Percentiles rank a stretch among this genome's conserved stretches.
Conservation (phyloP, 164 flowering plant genomes). For the Vitis riparia region DNA sequence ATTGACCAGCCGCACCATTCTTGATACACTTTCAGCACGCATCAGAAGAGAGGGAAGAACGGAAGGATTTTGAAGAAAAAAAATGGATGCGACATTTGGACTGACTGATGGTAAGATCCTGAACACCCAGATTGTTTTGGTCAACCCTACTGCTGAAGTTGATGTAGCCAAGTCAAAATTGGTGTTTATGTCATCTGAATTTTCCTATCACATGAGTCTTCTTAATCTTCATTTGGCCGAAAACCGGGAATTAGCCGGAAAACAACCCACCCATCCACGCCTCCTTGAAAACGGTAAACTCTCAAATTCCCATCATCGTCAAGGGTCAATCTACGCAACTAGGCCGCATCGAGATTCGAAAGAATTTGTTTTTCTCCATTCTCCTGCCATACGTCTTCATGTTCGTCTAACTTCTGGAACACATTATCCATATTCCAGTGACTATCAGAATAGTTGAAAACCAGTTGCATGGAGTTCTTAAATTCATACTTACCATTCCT, state of each 20-base stretch:
- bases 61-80: no score
- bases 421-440: slow-evolving; percentile 25
- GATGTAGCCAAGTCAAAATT: slow-evolving; percentile 57
- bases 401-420: slow-evolving; percentile 21
- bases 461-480: slow-evolving; percentile 17
- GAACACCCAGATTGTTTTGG: no score
- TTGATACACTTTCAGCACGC: no score
- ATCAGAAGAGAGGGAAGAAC: no score
- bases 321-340: slow-evolving; percentile 28
- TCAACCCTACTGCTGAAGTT: slow-evolving; percentile 12
- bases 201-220: slow-evolving; percentile 35
- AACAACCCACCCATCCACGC: slow-evolving; percentile 31
- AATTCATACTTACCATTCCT: slow-evolving; percentile 40
- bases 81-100: no score
- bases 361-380: slow-evolving; percentile 16
- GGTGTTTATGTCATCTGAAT: slow-evolving; percentile 14
- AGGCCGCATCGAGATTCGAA: slow-evolving; percentile 32
- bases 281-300: slow-evolving; percentile 37
- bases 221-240: background rate
- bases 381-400: slow-evolving; percentile 18
- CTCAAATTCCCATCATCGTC: slow-evolving; percentile 64
- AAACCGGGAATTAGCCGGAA: slow-evolving; percentile 69
- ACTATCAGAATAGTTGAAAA: slow-evolving; percentile 24
- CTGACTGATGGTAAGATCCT: no score
- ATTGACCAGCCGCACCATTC: no score